Evolutionary conservation across 169 alveolate species (phyloP), one percentile per base, ranked within the genome.

Genomic region (Plasmodium coatneyi): DNA sequence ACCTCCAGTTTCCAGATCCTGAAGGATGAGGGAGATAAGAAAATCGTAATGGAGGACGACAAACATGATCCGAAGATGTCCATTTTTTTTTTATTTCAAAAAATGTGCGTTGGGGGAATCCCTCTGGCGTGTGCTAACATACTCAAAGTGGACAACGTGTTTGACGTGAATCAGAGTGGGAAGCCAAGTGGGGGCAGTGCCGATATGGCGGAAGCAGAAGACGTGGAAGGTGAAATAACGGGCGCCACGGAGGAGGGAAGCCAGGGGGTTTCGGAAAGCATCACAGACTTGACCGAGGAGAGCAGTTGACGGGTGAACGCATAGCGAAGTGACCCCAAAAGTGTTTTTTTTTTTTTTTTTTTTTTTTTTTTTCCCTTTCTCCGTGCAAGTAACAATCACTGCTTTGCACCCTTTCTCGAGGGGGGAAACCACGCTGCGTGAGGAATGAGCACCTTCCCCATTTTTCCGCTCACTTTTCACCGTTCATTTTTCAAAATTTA

Each of bases 61-160:
- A 66, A n/a, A 5, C 89, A 36, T 16, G 39, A 79, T 80, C 94
- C 94, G 36, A 89, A 79, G 34, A 30, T 89, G 5, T 89, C 94
- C 32, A 70, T 89, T 22, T 28, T 89, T 39, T 89, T 79, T 89
- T 22, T 89, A n/a, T 89, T 28, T 79, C 79, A 78, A 79, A 89
- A 89, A 89, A 39, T 89, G 25, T 89, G 94, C 36, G 89, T 79
- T 36, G 94, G 94, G 28, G 94, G 94, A 1, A 79, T 89, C 46
- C 94, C 94, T 79, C 30, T 89, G 71, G 94, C 91, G 19, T 89
- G 94, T n/a, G 10, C 79, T 22, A 89, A 89, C 19, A 79, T 89
- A 25, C 72, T 89, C 30, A 89, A 89, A 19, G 52, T 70, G 9
- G 93, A 86, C 28, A 86, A 86, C 70, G 46, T 76, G 16, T 76